Percentiles rank a stretch among this genome's conserved stretches.
phyloP scores from a whole-genome alignment of 768 basidiomycete genomes.

The Xanthoconium stramineum region DNA sequence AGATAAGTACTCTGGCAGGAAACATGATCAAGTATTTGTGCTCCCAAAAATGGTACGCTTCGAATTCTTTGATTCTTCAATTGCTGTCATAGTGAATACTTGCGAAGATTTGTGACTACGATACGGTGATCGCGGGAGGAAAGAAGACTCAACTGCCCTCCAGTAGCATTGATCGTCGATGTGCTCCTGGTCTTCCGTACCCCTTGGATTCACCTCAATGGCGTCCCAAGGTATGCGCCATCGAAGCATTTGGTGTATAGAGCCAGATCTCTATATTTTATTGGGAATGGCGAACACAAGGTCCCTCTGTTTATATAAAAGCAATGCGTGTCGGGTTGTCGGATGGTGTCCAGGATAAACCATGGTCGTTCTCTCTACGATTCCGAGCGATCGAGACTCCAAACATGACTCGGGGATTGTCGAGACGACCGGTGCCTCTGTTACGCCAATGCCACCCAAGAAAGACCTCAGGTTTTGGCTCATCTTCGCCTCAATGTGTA shows the following conservation, averaged over 20 bases:
- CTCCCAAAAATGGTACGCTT: not conserved
- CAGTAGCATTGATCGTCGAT: not conserved
- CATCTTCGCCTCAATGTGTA: conserved; percentile 26
- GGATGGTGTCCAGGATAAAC: not conserved
- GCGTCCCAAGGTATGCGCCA: not conserved
- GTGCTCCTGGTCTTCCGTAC: not conserved
- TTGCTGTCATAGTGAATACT: not conserved
- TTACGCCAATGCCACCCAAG: not conserved
- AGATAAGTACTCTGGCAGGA: too few relatives aligned
- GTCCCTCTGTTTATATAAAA: not conserved
- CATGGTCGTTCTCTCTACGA: conserved; percentile 1
- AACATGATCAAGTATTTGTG: too few relatives aligned
- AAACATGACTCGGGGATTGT: not conserved
- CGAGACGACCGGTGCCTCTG: not conserved
- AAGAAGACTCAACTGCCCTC: conserved; percentile 1
- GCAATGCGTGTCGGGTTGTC: not conserved
- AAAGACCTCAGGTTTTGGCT: conserved; percentile 26
- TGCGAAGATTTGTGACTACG: not conserved
- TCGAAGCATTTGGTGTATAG: not conserved
- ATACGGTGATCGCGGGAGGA: not conserved
- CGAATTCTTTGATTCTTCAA: not conserved
- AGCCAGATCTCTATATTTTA: not conserved
- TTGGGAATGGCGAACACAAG: not conserved
- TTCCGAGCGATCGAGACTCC: not conserved
- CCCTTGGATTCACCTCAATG: not conserved